phyloP scores from a whole-genome alignment of 2,329 filamentous ascomycete species.

The Fusarium temperatum region DNA sequence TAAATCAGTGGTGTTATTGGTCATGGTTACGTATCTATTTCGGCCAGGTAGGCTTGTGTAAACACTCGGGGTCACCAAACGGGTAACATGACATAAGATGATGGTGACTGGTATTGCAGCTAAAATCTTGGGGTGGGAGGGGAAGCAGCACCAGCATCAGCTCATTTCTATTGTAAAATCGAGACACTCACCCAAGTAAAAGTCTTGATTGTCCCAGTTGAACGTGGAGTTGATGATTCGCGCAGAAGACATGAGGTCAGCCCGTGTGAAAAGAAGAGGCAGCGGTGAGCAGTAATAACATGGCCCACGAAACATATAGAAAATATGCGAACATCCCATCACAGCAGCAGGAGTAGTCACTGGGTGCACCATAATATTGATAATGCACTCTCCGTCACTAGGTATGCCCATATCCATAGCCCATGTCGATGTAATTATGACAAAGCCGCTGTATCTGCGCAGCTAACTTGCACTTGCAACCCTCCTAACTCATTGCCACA shows the following conservation, averaged over 20 bases:
- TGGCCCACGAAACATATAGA: slow-evolving; percentile 17
- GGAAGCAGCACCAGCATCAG: slow-evolving; percentile 26
- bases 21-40: slow-evolving; percentile 14
- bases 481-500: slow-evolving; percentile 16
- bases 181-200: slow-evolving; percentile 11
- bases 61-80: slow-evolving; percentile 5
- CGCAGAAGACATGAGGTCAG: not conserved
- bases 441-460: slow-evolving; percentile 1
- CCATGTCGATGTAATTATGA: slow-evolving; percentile 1
- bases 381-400: slow-evolving; percentile 9
- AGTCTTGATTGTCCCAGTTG: not conserved
- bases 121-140: slow-evolving; percentile 11
- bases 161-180: slow-evolving; percentile 29
- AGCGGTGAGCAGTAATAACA: slow-evolving; percentile 28
- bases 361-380: not conserved
- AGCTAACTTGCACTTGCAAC: slow-evolving; percentile 16
- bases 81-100: slow-evolving; percentile 6
- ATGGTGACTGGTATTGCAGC: not conserved
- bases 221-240: slow-evolving; percentile 1
- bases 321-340: slow-evolving; percentile 2
- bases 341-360: slow-evolving; percentile 1
- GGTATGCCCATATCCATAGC: not conserved
- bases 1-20: slow-evolving; percentile 15
- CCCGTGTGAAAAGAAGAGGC: slow-evolving; percentile 1
- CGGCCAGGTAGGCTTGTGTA: slow-evolving; percentile 15